These are phyloP conservation scores for Amanita inopinata DNA, from an alignment of 768 basidiomycete species.

Conservation along the genomic window DNA sequence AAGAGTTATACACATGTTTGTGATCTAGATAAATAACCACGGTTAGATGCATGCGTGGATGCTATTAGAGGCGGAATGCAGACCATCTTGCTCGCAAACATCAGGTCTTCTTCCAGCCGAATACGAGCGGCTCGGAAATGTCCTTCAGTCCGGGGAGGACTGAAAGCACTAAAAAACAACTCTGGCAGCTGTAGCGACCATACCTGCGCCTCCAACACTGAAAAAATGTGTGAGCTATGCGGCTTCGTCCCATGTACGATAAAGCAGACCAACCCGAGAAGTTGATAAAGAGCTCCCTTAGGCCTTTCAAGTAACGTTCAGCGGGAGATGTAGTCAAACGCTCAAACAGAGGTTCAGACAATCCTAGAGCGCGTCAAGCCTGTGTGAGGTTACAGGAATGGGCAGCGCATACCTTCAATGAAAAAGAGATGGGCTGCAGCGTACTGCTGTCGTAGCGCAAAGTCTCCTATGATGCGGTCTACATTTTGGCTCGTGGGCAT, in stretches of 20 bases:
- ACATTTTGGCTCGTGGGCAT: slow-evolving; percentile 95
- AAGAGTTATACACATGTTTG: slow-evolving; percentile 82
- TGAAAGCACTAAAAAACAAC: slow-evolving; percentile 83
- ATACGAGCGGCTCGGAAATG: slow-evolving; percentile 57
- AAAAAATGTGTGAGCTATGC: slow-evolving; percentile 2
- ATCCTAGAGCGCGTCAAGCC: slow-evolving; percentile 33
- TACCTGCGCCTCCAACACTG: slow-evolving; percentile 79
- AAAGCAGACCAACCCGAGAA: slow-evolving; percentile 66
- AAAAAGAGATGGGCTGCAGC: slow-evolving; percentile 88
- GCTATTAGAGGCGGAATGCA: slow-evolving; percentile 17
- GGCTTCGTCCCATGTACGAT: neutral
- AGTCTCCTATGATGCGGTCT: slow-evolving; percentile 84
- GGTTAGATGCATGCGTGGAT: too few relatives aligned
- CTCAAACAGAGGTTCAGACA: slow-evolving; percentile 71
- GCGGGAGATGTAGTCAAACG: slow-evolving; percentile 67
- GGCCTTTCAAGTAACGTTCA: slow-evolving; percentile 60
- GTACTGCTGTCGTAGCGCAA: slow-evolving; percentile 57
- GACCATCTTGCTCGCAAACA: slow-evolving; percentile 64
- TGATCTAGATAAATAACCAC: slow-evolving; percentile 50
- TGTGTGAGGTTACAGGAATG: neutral
- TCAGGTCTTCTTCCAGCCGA: slow-evolving; percentile 81
- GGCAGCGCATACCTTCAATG: slow-evolving; percentile 54
- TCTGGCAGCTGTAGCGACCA: slow-evolving; percentile 75
- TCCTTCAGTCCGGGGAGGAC: slow-evolving; percentile 68
- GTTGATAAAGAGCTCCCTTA: slow-evolving; percentile 87